These are phyloP conservation scores for Kurtzmaniella fragi DNA, from an alignment of 805 yeast species.

Conservation along the genomic window DNA sequence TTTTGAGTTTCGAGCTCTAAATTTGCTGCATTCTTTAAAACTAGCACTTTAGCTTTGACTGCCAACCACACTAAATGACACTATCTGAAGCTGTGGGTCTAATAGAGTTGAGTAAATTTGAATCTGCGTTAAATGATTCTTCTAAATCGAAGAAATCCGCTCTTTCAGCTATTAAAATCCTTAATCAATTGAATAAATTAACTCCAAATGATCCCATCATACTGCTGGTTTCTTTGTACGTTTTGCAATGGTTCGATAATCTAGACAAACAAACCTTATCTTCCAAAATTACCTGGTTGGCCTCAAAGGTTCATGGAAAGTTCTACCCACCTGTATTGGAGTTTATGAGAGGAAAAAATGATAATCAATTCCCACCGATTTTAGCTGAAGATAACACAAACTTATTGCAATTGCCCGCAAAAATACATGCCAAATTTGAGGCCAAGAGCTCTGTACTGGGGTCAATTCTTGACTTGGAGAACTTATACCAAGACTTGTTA, in stretches of 20 bases:
- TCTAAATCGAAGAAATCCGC: slow-evolving; percentile 14
- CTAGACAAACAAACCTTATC: slow-evolving; percentile 1
- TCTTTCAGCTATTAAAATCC: slow-evolving; percentile 17
- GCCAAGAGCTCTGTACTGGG: neutral
- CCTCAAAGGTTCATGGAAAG: slow-evolving; percentile 13
- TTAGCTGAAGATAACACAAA: slow-evolving; percentile 1
- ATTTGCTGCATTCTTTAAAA: too few relatives aligned
- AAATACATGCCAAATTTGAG: slow-evolving; percentile 5
- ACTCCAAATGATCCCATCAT: neutral
- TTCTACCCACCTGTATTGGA: slow-evolving; percentile 17
- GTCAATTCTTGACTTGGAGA: slow-evolving; percentile 22
- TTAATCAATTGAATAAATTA: slow-evolving; percentile 15
- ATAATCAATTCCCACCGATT: neutral
- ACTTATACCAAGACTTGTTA: slow-evolving; percentile 45
- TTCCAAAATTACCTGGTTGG: slow-evolving; percentile 21
- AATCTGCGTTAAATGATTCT: neutral
- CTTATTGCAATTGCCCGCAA: slow-evolving; percentile 9
- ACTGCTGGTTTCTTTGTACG: slow-evolving; percentile 14
- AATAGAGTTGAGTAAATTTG: neutral
- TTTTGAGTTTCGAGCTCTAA: too few relatives aligned
- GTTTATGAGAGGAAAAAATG: slow-evolving; percentile 8
- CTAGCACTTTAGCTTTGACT: too few relatives aligned
- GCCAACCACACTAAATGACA: too few relatives aligned
- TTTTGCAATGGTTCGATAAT: slow-evolving; percentile 18
- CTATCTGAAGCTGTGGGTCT: too few relatives aligned